Evolutionary conservation across 106 monocot genomes (phyloP).

Genomic region (Acanthochlamys bracteata): DNA sequence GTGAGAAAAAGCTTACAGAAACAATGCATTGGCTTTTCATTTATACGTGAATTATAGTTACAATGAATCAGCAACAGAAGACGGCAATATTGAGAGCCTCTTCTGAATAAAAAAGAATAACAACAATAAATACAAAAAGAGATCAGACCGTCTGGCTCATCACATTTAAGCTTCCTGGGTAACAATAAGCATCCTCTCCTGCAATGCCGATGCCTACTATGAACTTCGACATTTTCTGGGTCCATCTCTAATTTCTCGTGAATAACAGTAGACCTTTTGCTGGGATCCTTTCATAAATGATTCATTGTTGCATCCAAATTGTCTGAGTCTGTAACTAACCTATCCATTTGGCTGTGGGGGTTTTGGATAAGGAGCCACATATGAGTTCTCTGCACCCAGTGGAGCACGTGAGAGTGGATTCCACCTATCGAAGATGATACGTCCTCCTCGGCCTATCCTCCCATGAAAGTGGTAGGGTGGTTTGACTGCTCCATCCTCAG

Average conservation of each 20-base stretch:
- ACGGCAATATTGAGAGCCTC: neutral
- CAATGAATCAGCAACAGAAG: slow-evolving; percentile 6
- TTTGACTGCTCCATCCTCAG: slow-evolving; percentile 42
- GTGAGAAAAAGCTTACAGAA: neutral
- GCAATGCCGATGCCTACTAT: too few species aligned
- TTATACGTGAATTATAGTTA: slow-evolving; percentile 6
- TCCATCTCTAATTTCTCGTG: too few species aligned
- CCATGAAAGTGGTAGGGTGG: slow-evolving; percentile 58
- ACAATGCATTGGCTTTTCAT: slow-evolving; percentile 10
- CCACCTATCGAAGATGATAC: slow-evolving; percentile 85
- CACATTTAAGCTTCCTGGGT: neutral
- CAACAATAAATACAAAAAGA: neutral
- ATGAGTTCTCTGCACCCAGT: slow-evolving; percentile 8
- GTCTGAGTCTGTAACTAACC: slow-evolving; percentile 4
- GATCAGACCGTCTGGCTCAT: neutral
- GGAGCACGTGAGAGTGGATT: slow-evolving; percentile 40
- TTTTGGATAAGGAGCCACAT: slow-evolving; percentile 3
- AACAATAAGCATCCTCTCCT: too few species aligned
- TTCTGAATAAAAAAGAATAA: neutral
- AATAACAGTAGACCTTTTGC: too few species aligned
- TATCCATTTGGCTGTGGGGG: slow-evolving; percentile 46
- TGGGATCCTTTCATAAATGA: neutral
- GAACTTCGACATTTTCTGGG: too few species aligned
- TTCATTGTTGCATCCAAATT: neutral
- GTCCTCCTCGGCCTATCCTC: slow-evolving; percentile 90